Conservation (phyloP, 2,329 filamentous ascomycete species). For the Penicillium sumatraense region DNA sequence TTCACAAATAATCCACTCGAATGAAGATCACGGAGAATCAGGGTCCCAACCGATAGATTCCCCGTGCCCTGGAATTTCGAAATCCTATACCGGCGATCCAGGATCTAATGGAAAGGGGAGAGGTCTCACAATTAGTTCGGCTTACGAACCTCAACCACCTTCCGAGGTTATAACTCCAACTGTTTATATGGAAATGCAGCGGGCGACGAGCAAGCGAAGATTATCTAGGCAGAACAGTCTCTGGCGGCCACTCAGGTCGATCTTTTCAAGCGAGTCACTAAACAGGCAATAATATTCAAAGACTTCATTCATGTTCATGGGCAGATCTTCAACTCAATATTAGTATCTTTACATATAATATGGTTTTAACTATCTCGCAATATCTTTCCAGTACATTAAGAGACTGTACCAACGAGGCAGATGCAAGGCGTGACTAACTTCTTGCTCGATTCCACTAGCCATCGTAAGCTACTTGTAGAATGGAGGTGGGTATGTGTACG, state of each 20-base stretch:
- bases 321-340: too few relatives aligned
- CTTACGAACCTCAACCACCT: background rate
- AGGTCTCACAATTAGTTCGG: background rate
- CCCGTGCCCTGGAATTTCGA: too few relatives aligned
- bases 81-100: background rate
- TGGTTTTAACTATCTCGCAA: too few relatives aligned
- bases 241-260: background rate
- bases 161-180: conserved; percentile 8
- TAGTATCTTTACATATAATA: too few relatives aligned
- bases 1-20: background rate
- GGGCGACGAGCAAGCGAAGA: background rate
- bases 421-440: too few relatives aligned
- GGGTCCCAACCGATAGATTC: background rate
- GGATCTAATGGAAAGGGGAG: background rate
- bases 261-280: background rate
- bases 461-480: too few relatives aligned
- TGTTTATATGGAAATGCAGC: conserved; percentile 11
- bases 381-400: too few relatives aligned
- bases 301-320: too few relatives aligned
- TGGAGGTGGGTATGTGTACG: too few relatives aligned
- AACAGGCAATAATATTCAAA: background rate
- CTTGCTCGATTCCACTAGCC: too few relatives aligned
- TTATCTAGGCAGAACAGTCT: background rate
- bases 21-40: background rate
- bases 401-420: too few relatives aligned